phyloP scores from a whole-genome alignment of 1,284 basidiomycete species.

The Rhizoctonia solani region DNA sequence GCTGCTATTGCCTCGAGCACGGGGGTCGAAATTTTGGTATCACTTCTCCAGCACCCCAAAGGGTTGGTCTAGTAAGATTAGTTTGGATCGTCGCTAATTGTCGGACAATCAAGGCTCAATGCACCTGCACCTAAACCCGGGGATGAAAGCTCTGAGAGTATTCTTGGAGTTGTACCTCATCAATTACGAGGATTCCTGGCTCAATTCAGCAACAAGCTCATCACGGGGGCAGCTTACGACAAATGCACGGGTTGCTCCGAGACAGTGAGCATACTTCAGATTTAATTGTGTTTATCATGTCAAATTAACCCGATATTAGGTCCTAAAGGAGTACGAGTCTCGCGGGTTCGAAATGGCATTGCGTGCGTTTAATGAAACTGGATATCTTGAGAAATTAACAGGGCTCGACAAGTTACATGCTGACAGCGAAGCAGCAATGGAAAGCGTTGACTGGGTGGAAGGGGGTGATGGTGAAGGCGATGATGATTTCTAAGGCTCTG shows the following conservation, averaged over 20 bases:
- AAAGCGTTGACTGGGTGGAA: constrained; percentile 76
- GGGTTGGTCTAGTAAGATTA: constrained; percentile 57
- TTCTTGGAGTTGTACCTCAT: constrained; percentile 89
- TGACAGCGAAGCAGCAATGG: constrained; percentile 76
- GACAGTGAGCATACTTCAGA: constrained; percentile 53
- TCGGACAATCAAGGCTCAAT: constrained; percentile 53
- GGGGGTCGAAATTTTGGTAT: constrained; percentile 90
- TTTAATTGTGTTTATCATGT: too few species aligned
- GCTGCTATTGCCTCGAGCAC: constrained; percentile 90
- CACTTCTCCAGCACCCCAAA: constrained; percentile 85
- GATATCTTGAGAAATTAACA: constrained; percentile 80
- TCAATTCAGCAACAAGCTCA: constrained; percentile 81
- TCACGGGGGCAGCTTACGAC: constrained; percentile 85
- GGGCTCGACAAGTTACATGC: constrained; percentile 83
- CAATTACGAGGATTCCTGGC: constrained; percentile 90
- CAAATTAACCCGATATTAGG: constrained; percentile 49
- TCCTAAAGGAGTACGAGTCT: constrained; percentile 73
- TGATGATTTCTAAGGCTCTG: constrained; percentile 39
- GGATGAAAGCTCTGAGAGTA: constrained; percentile 50
- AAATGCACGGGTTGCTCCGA: constrained; percentile 90
- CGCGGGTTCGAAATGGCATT: constrained; percentile 80
- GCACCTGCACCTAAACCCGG: constrained; percentile 66
- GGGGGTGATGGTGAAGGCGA: constrained; percentile 52
- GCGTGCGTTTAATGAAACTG: constrained; percentile 81
- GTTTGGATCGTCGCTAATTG: background rate